A percentile compares a stretch with the other conserved stretches of the same genome.
These are phyloP conservation scores for Leccinum griseonigrum DNA, from an alignment of 1,284 basidiomycete species.

Conservation along the genomic window DNA sequence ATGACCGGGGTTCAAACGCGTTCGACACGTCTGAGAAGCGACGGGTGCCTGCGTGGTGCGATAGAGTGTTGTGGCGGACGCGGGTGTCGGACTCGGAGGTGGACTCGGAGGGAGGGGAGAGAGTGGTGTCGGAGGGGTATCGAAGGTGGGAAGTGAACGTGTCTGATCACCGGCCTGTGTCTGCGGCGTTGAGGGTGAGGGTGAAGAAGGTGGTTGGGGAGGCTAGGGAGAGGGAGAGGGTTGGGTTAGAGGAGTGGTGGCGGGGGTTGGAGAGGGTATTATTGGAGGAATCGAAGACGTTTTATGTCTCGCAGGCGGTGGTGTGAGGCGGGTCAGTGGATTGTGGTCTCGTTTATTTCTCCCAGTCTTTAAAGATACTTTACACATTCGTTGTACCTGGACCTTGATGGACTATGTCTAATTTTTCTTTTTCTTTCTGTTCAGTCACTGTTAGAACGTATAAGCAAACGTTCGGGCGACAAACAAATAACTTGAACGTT, in stretches of 20 bases:
- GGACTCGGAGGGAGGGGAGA: conserved; percentile 35
- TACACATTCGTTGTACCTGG: neutral
- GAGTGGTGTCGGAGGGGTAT: conserved; percentile 68
- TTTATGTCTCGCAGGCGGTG: conserved; percentile 44
- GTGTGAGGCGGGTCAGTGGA: conserved; percentile 13
- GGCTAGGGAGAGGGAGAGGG: conserved; percentile 52
- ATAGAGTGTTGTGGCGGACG: conserved; percentile 85
- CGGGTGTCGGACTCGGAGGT: neutral
- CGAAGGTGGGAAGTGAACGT: conserved; percentile 79
- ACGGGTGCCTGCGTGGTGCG: conserved; percentile 94
- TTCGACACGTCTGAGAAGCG: conserved; percentile 91
- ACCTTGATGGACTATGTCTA: neutral
- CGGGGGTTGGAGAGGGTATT: conserved; percentile 51
- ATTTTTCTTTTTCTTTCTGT: neutral
- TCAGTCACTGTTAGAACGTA: neutral
- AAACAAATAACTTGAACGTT: no score
- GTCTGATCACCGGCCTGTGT: conserved; percentile 86
- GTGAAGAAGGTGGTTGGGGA: conserved; percentile 71
- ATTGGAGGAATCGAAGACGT: conserved; percentile 49
- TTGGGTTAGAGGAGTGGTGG: conserved; percentile 60
- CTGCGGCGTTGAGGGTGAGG: conserved; percentile 70
- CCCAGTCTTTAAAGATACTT: neutral
- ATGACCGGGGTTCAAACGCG: conserved; percentile 73
- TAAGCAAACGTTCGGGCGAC: neutral
- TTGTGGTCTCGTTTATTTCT: neutral